Evolutionary conservation across 208 protist species (phyloP).

Genomic region (Acanthamoeba lenticulata): DNA sequence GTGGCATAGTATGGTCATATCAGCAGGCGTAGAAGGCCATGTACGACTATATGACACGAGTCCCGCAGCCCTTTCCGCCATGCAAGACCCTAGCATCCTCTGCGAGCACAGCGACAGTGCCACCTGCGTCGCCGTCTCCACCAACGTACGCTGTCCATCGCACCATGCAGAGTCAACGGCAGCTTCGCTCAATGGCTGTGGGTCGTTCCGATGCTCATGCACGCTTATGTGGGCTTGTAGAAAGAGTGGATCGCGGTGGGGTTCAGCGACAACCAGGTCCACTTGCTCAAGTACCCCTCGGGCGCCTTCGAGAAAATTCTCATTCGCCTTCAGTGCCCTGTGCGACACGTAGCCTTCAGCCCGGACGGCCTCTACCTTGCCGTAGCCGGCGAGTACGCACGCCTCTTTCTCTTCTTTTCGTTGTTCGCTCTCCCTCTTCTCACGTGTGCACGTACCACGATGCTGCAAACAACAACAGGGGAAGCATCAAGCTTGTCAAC

Average conservation of each 20-base stretch:
- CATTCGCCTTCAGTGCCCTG: conserved; percentile 9
- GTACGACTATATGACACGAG: neutral
- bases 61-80: neutral
- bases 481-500: conserved; percentile 46
- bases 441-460: neutral
- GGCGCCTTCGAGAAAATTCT: conserved; percentile 49
- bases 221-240: neutral
- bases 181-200: too few relatives aligned
- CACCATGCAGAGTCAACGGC: too few relatives aligned
- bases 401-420: too few relatives aligned
- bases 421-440: neutral
- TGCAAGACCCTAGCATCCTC: neutral
- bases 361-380: conserved; percentile 25
- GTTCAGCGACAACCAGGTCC: conserved; percentile 32
- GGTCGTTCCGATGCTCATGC: neutral
- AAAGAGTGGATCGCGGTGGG: conserved; percentile 35
- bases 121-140: conserved; percentile 8
- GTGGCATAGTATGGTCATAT: too few relatives aligned
- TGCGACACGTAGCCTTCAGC: conserved; percentile 37
- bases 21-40: neutral
- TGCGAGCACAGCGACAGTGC: neutral
- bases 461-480: neutral
- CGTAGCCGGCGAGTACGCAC: conserved; percentile 32
- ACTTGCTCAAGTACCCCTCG: conserved; percentile 6
- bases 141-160: neutral